phyloP scores from a whole-genome alignment of 805 yeast genomes.

The Candida ficus region DNA sequence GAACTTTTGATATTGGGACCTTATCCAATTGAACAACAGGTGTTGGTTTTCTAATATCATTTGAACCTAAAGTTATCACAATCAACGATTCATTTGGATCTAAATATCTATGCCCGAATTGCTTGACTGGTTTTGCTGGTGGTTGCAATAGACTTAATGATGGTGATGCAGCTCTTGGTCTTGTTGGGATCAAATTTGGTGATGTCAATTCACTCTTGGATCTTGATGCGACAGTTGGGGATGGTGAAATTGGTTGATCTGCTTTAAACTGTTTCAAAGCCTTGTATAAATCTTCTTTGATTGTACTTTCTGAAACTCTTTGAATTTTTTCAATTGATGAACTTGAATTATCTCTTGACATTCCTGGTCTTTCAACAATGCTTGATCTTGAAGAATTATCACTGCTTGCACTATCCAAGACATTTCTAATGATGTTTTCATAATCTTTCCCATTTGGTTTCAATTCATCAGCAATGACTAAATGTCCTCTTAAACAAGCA shows the following conservation, averaged over 20 bases:
- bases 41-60: conserved; percentile 58
- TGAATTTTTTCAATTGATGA: conserved; percentile 17
- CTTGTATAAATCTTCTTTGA: conserved; percentile 17
- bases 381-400: conserved; percentile 13
- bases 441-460: conserved; percentile 38
- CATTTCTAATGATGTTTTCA: conserved; percentile 24
- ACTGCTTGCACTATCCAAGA: neutral
- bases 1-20: conserved; percentile 71
- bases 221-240: neutral
- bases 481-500: conserved; percentile 85
- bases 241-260: neutral
- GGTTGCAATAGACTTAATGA: neutral
- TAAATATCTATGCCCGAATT: conserved; percentile 80
- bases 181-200: too few relatives aligned
- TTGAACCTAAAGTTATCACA: conserved; percentile 81
- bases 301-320: conserved; percentile 10
- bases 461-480: conserved; percentile 59
- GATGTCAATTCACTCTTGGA: too few relatives aligned
- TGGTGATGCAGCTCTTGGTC: neutral
- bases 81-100: conserved; percentile 57
- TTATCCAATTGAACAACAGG: conserved; percentile 64
- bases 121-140: conserved; percentile 64
- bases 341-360: conserved; percentile 7
- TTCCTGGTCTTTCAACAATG: conserved; percentile 10
- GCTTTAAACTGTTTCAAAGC: conserved; percentile 8